Evolutionary conservation across 169 alveolate species (phyloP), one percentile per base, ranked within the genome.

Genomic region (Plasmodium gonderi): DNA sequence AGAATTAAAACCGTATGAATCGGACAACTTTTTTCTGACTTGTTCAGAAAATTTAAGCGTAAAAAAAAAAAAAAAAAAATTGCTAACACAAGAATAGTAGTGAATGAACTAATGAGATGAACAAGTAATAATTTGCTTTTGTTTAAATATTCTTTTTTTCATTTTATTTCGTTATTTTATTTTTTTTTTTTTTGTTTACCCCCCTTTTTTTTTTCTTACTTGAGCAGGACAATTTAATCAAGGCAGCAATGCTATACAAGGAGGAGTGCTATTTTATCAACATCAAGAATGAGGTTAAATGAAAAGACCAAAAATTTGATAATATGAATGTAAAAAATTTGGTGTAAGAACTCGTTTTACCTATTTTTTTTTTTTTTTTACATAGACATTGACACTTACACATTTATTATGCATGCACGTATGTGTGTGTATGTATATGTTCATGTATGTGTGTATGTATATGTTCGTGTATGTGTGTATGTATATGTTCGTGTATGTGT

Each of bases 41-140:
- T 82, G 91, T 49, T 82, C 91, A 9, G 77, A 82, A 68, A 82
- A 44, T 82, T 69, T 82, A 45, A 68, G 42, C 38, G 91, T 82
- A 44, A 82, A 14, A 72, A 67, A 67, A 49, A 54, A 17, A 74
- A n/a, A 42, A 33, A 74, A 2, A 49, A 76, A 44, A 76, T 51
- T 12, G 51, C 14, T 20, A 68, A 44, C 36, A 11, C 29, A 78
- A 47, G 11, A 68, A 33, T 23, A 33, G 20, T 14, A 9, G 68
- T 42, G 69, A 60, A 80, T 36, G 31, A 60, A 33, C 1, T 17
- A 36, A 51, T 78, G 38, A 20, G 38, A 78, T 49, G 40, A 78
- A 78, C 51, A 36, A 78, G 87, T 67, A 44, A 78, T 26, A 78
- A 47, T 49, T 47, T 78, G 11, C 14, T 4, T 68, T 3, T 8